These are phyloP conservation scores for Penicillium sp. DNA, from an alignment of 2,329 filamentous ascomycete species.

Conservation along the genomic window DNA sequence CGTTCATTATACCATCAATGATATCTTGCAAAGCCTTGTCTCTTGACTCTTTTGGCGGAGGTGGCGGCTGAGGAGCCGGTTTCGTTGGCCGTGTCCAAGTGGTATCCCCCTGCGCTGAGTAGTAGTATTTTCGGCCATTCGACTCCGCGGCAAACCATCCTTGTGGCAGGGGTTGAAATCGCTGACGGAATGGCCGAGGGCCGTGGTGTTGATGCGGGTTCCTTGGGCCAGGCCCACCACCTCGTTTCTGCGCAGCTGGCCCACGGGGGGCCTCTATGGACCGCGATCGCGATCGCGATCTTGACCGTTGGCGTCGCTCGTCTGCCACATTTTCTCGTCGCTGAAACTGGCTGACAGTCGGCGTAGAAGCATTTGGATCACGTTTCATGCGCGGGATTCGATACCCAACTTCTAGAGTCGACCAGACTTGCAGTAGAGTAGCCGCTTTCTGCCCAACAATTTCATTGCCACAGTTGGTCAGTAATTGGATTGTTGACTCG, in stretches of 20 bases:
- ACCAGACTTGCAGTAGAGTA: conserved; percentile 80
- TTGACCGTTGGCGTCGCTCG: conserved; percentile 54
- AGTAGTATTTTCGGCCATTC: conserved; percentile 81
- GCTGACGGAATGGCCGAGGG: conserved; percentile 61
- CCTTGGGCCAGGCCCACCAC: conserved; percentile 63
- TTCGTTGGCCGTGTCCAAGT: conserved; percentile 81
- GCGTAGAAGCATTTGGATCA: conserved; percentile 65
- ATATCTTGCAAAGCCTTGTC: conserved; percentile 81
- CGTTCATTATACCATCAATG: conserved; percentile 80
- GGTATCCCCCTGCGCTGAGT: conserved; percentile 75
- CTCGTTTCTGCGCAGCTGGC: conserved; percentile 52
- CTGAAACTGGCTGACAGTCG: conserved; percentile 68
- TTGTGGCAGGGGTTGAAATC: conserved; percentile 67
- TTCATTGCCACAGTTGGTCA: conserved; percentile 72
- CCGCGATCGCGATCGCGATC: conserved; percentile 55
- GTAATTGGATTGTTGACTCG: conserved; percentile 74
- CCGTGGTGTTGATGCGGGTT: conserved; percentile 62
- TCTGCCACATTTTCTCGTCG: conserved; percentile 59
- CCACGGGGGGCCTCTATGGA: conserved; percentile 51
- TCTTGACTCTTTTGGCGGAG: conserved; percentile 71
- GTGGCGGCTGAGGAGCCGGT: conserved; percentile 66
- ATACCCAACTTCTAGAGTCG: conserved; percentile 86
- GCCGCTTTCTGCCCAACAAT: conserved; percentile 74
- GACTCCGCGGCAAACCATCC: conserved; percentile 85
- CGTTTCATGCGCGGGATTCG: conserved; percentile 89